Evolutionary conservation across 129 eudicot genomes (phyloP).

Genomic region (Pulicaria dysenterica): DNA sequence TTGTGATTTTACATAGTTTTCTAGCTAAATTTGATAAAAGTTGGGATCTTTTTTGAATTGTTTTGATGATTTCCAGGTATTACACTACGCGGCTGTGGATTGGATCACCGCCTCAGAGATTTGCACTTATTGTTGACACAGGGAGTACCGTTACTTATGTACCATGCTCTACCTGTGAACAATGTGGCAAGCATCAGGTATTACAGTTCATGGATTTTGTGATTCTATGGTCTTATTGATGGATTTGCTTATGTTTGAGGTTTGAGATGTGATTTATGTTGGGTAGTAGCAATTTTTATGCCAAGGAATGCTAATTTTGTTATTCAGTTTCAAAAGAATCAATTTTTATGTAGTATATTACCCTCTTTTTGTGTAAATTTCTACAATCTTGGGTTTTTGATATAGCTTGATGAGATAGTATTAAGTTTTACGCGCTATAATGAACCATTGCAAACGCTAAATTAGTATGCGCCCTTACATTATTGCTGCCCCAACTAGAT

Average conservation of each 20-base stretch:
- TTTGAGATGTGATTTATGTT: not conserved
- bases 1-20: not conserved
- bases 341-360: not conserved
- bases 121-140: slow-evolving; percentile 84
- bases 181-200: slow-evolving; percentile 99
- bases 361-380: not conserved
- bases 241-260: not conserved
- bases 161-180: slow-evolving; percentile 90
- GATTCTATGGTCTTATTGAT: not conserved
- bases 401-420: not conserved
- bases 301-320: no score
- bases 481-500: not conserved
- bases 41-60: slow-evolving; percentile 16
- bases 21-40: not conserved
- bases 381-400: not conserved
- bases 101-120: slow-evolving; percentile 87
- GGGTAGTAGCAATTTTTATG: no score
- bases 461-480: not conserved
- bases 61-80: slow-evolving; percentile 55
- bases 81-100: slow-evolving; percentile 86
- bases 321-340: no score
- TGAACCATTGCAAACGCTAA: not conserved
- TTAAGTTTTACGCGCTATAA: not conserved
- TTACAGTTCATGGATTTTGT: not conserved
- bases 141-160: slow-evolving; percentile 98